Evolutionary conservation across 2,329 filamentous ascomycete species (phyloP).

Genomic region (Chaetothyriales sp.): DNA sequence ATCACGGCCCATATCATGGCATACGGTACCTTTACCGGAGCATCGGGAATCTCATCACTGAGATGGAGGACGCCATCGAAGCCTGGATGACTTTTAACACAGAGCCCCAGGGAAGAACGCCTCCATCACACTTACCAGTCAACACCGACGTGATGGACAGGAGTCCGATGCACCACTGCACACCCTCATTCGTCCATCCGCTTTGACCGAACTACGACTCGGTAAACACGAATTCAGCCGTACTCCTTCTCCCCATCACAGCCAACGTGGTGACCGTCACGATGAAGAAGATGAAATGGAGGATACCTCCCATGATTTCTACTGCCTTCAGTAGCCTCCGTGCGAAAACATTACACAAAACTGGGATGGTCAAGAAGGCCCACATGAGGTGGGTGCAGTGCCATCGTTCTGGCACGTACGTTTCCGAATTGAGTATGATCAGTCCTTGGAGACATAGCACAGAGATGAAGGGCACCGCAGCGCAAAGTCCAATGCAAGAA

Average conservation of each 20-base stretch:
- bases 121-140: constrained; percentile 14
- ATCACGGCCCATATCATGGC: constrained; percentile 23
- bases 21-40: constrained; percentile 26
- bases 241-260: constrained; percentile 21
- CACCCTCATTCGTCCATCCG: constrained; percentile 22
- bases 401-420: constrained; percentile 30
- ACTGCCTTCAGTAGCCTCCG: constrained; percentile 21
- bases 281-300: constrained; percentile 26
- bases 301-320: constrained; percentile 18
- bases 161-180: constrained; percentile 27
- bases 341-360: constrained; percentile 25
- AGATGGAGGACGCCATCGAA: constrained; percentile 37
- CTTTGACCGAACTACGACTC: constrained; percentile 30
- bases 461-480: constrained; percentile 21
- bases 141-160: constrained; percentile 23
- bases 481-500: constrained; percentile 25
- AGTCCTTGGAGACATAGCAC: constrained; percentile 26
- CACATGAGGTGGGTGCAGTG: constrained; percentile 36
- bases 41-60: constrained; percentile 32
- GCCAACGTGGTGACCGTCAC: constrained; percentile 25
- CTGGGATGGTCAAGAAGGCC: constrained; percentile 22
- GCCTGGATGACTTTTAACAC: constrained; percentile 16
- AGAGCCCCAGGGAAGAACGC: background rate
- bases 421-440: constrained; percentile 24
- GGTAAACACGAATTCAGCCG: constrained; percentile 30